Base-by-base conservation (phyloP, 1,139 yeast genomes). In the Kluyveromyces marxianus region DNA sequence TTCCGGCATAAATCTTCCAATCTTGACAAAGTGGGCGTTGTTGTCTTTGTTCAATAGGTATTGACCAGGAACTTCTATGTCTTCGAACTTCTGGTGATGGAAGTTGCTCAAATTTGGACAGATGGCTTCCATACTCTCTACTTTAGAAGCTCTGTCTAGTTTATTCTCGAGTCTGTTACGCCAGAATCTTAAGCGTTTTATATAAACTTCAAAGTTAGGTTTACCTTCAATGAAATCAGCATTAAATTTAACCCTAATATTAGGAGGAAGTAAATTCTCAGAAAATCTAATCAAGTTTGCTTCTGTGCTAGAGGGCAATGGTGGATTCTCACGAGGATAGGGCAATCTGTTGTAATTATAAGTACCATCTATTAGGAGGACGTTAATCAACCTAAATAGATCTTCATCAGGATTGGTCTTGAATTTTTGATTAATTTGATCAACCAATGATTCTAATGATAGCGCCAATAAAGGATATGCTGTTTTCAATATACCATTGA, bases 71-170 rank as follows among this genome's bases (percentile, higher is more conserved):
- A 94, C 83, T 64, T 94, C 98, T 50, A 94, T 88, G 46, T 94
- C 97, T 65, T 94, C 99, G 63, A 92, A 94, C 68, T 89, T 90
- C 64, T 92, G 98, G 63, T 92, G 96, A 63, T 94, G 98, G 77
- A 94, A 92, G 63, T 90, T 97, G 64, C 95, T 85, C 63, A 94
- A 73, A 56, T 90, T 97, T 28, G 97, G 97, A 60, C 97, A 89
- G 53, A 92, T 74, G 48, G 89, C 83, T 65, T 94, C 98, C 56
- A 94, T 70, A 55, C 89, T 85, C 45, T 63, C 66, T 41, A 86
- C 79, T 57, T 81, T 83, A 7, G 84, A 79, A 48, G 85, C 75
- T 57, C 97, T 75, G 61, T 92, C 98, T 51, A 94, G 74, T 62
- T 87, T 88, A 55, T 86, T 95, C 64, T 92, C 98, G 50, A 92